phyloP scores from a whole-genome alignment of 768 basidiomycete genomes.

The Clitopilus passeckerianus region DNA sequence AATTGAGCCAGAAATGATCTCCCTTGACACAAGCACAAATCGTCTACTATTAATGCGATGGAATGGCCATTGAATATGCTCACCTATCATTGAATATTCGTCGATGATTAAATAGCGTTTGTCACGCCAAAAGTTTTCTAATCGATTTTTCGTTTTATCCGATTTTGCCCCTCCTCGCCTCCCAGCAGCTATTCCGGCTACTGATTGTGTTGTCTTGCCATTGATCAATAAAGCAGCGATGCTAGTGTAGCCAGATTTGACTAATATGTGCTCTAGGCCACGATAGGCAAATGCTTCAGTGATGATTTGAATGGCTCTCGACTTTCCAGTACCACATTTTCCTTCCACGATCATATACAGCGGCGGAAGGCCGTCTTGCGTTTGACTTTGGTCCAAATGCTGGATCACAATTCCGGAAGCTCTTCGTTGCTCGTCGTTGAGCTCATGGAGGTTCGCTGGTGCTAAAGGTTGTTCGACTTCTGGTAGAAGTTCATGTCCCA shows the following conservation, averaged over 20 bases:
- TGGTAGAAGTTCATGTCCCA: too few relatives aligned
- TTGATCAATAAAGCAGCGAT: conserved; percentile 34
- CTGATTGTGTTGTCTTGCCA: conserved; percentile 28
- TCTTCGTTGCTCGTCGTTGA: neutral
- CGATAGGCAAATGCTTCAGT: conserved; percentile 24
- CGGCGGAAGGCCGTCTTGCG: conserved; percentile 10
- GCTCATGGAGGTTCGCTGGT: neutral
- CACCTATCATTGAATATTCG: conserved; percentile 15
- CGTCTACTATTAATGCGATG: too few relatives aligned
- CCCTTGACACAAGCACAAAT: neutral
- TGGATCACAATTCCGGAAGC: neutral
- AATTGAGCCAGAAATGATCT: neutral
- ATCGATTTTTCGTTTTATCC: conserved; percentile 2
- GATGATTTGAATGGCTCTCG: conserved; percentile 30
- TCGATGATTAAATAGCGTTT: conserved; percentile 28
- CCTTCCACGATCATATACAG: conserved; percentile 34
- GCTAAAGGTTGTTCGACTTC: too few relatives aligned
- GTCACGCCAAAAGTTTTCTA: conserved; percentile 9
- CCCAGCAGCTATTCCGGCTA: conserved; percentile 15
- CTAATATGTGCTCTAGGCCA: conserved; percentile 8
- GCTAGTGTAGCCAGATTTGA: conserved; percentile 33
- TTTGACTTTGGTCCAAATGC: conserved; percentile 9
- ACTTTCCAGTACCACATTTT: conserved; percentile 41
- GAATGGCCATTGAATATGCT: too few relatives aligned
- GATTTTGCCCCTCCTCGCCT: neutral